These are phyloP conservation scores for Teratosphaeria epicoccoides DNA, from an alignment of 2,329 filamentous ascomycete species.

Conservation along the genomic window DNA sequence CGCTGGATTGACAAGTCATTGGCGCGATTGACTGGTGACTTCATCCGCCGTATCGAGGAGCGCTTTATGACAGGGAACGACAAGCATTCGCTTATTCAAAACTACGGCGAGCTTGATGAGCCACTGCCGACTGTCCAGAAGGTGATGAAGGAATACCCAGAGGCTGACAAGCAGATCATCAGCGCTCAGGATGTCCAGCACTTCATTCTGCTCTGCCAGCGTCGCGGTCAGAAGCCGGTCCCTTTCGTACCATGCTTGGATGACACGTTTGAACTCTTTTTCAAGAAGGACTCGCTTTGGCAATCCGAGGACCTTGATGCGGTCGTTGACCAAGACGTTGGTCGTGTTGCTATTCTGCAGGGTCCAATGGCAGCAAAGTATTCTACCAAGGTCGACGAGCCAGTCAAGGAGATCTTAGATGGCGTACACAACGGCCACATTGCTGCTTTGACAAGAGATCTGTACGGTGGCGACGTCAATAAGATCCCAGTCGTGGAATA, in stretches of 20 bases:
- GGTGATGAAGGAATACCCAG: constrained; percentile 73
- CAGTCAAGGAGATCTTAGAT: constrained; percentile 88
- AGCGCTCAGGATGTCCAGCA: constrained; percentile 97
- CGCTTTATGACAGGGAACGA: constrained; percentile 69
- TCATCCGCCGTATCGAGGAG: constrained; percentile 93
- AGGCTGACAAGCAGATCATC: constrained; percentile 82
- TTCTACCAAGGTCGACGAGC: constrained; percentile 82
- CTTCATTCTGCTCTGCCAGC: constrained; percentile 85
- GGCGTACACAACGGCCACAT: constrained; percentile 86
- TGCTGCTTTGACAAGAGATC: constrained; percentile 61
- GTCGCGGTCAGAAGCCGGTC: constrained; percentile 87
- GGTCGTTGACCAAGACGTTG: constrained; percentile 91
- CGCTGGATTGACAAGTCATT: constrained; percentile 87
- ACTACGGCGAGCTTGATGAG: constrained; percentile 73
- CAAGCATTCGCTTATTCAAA: constrained; percentile 76
- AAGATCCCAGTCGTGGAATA: constrained; percentile 83
- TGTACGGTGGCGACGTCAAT: constrained; percentile 63
- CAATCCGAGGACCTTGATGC: constrained; percentile 96
- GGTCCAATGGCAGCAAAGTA: constrained; percentile 88
- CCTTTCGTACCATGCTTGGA: constrained; percentile 94
- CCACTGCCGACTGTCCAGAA: constrained; percentile 69
- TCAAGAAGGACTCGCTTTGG: constrained; percentile 99
- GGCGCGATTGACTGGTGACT: constrained; percentile 76
- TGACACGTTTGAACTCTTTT: constrained; percentile 97
- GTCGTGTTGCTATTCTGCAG: constrained; percentile 89